These are phyloP conservation scores for Benincasa hispida DNA, from an alignment of 306 rosid genomes.

Conservation along the genomic window DNA sequence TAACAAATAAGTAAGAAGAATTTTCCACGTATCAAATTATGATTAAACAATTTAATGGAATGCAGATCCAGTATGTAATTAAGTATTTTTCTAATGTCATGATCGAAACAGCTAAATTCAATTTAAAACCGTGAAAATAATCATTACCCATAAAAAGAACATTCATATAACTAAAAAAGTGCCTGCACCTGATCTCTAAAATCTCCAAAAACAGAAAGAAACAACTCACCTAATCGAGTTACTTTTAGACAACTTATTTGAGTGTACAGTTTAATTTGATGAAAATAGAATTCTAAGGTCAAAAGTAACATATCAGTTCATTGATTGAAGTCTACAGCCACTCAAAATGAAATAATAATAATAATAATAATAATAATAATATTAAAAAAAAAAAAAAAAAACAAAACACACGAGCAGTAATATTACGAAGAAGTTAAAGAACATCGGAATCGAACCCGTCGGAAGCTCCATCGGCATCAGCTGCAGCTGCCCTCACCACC, in stretches of 20 bases:
- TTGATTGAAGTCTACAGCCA: neutral
- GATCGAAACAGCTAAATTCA: neutral
- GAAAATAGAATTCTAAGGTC: neutral
- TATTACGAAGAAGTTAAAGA: neutral
- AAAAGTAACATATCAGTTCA: neutral
- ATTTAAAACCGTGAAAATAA: neutral
- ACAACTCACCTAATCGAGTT: neutral
- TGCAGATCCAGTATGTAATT: no score
- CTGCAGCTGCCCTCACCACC: conserved; percentile 35
- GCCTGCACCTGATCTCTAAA: neutral
- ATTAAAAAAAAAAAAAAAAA: no score
- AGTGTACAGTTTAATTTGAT: neutral
- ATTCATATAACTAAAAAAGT: neutral
- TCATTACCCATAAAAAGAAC: neutral
- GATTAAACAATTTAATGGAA: no score
- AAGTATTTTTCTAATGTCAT: no score
- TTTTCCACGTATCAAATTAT: no score
- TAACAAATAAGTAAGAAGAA: no score
- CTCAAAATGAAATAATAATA: neutral
- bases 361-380: no score
- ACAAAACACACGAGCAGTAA: no score
- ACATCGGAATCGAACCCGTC: conserved; percentile 25
- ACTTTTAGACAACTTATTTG: neutral
- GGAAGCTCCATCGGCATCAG: conserved; percentile 34
- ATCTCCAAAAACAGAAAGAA: neutral